These are phyloP conservation scores for Quercus variabilis DNA, from an alignment of 306 rosid genomes.

Conservation along the genomic window DNA sequence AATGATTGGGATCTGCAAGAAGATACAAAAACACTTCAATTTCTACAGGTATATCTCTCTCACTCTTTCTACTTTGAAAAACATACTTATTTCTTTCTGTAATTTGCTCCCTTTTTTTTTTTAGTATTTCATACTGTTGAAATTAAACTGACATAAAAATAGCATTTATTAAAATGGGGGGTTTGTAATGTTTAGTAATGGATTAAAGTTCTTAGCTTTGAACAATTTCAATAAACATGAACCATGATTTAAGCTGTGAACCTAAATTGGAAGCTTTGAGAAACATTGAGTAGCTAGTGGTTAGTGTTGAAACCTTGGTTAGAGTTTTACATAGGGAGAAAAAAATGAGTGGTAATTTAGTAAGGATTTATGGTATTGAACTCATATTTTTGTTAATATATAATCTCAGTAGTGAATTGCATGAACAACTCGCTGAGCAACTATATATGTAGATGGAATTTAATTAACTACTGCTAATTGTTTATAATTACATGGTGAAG, in stretches of 20 bases:
- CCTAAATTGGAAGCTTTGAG: no score
- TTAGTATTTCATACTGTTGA: background rate
- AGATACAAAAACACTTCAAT: slow-evolving; percentile 69
- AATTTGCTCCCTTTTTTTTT: background rate
- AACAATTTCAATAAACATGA: background rate
- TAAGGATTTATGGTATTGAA: background rate
- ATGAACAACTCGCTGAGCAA: background rate
- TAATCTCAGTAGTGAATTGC: background rate
- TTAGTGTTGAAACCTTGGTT: background rate
- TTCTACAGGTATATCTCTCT: slow-evolving; percentile 45
- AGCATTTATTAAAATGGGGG: background rate
- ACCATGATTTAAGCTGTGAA: background rate
- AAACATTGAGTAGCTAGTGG: no score
- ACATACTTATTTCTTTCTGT: background rate
- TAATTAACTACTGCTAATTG: background rate
- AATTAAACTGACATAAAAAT: no score
- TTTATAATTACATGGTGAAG: background rate
- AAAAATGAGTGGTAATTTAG: background rate
- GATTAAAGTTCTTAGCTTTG: background rate
- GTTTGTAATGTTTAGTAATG: background rate
- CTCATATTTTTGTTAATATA: background rate
- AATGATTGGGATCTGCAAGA: slow-evolving; percentile 69
- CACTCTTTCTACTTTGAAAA: background rate
- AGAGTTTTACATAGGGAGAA: background rate
- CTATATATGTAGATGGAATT: background rate